Base-by-base conservation (phyloP, 208 protist species). In the Acanthamoeba lugdunensis region DNA sequence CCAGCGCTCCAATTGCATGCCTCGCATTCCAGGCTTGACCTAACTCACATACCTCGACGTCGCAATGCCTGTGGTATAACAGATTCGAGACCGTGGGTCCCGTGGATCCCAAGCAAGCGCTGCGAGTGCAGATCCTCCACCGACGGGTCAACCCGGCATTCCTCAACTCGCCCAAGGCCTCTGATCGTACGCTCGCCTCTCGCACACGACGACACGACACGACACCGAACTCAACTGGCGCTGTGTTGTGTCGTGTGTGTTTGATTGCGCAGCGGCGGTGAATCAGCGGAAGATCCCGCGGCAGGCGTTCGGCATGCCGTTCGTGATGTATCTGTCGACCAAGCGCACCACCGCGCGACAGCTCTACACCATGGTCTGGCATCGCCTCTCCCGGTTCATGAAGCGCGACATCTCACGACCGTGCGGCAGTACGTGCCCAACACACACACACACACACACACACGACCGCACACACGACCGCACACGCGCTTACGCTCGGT, bases 311-410 rank as follows among this genome's bases (percentile, higher is more conserved):
- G 77, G 77, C 33, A 41, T 85, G 77, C 77, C 77, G 48, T 54
- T 85, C 16, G 33, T 85, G 77, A 45, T 85, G 77, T 52, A 85
- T 37, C 21, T 85, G 25, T 48, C 33, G 3, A n/a, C 33, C 13
- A 85, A 85, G 30, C 33, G 77, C 11, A 85, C 48, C 25, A 85
- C 77, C 23, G 77, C 45, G 28, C 28, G 30, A 48, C 45, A 85
- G 25, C 77, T 85, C 25, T 85, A 85, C 48, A 56, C 48, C 37
- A 25, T 45, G 30, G 77, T 85, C 48, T 85, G 77, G 77, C 45
- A 85, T 52, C 77, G 45, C 77, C 21, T 85, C 77, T 85, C 45
- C 45, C 77, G 77, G 21, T 85, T 85, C 48, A 85, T 85, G 77
- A 85, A 85, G 30, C 77, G 33, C 23, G 77, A 85, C 77, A 58